Conservation (phyloP, 176 grass and related monocot species). For the Areca catechu region DNA sequence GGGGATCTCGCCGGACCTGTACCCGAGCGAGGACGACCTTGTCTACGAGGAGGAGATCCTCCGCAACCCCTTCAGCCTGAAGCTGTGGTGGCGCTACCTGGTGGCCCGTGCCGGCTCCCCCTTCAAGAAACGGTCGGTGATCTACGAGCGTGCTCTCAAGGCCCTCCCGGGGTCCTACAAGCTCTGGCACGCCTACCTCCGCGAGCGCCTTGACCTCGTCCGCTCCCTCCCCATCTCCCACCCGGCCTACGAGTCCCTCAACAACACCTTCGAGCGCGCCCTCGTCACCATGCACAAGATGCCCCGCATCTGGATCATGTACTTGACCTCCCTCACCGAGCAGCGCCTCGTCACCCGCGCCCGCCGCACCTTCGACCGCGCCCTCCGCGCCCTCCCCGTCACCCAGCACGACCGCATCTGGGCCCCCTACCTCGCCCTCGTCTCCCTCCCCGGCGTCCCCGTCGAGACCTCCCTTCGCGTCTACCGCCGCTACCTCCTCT, state of each 20-base stretch:
- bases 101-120: slow-evolving; percentile 55
- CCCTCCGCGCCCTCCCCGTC: slow-evolving; percentile 58
- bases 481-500: slow-evolving; percentile 73
- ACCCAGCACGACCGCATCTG: slow-evolving; percentile 88
- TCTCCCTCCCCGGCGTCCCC: slow-evolving; percentile 48
- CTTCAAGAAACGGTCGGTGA: slow-evolving; percentile 59
- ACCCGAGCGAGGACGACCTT: slow-evolving; percentile 62
- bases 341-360: slow-evolving; percentile 56
- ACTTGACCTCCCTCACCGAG: slow-evolving; percentile 60
- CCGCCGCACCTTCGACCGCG: slow-evolving; percentile 55
- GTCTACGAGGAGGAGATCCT: slow-evolving; percentile 83
- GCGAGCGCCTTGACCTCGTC: slow-evolving; percentile 62
- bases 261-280: slow-evolving; percentile 83
- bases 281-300: slow-evolving; percentile 90
- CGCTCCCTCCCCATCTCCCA: slow-evolving; percentile 59
- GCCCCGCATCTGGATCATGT: slow-evolving; percentile 69
- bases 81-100: slow-evolving; percentile 87
- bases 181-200: slow-evolving; percentile 83
- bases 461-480: slow-evolving; percentile 76
- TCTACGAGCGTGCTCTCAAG: slow-evolving; percentile 76
- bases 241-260: slow-evolving; percentile 49
- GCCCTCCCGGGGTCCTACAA: slow-evolving; percentile 72
- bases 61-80: slow-evolving; percentile 64
- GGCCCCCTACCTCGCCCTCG: slow-evolving; percentile 59
- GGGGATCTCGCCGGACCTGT: slow-evolving; percentile 43